phyloP scores from a whole-genome alignment of 768 basidiomycete genomes.

The Hortiboletus flavorubellus region DNA sequence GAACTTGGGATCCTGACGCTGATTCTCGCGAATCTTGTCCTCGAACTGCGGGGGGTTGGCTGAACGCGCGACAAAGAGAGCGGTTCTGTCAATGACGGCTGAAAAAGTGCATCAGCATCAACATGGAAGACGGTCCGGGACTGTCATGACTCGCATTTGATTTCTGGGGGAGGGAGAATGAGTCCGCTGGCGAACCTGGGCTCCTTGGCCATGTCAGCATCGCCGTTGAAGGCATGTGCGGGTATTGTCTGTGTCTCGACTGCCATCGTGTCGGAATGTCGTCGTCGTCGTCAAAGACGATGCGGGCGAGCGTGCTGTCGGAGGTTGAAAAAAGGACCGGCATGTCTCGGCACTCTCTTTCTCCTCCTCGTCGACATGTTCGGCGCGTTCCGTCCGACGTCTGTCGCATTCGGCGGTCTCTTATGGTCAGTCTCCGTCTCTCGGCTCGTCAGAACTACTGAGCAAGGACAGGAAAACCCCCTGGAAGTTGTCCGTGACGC shows the following conservation, averaged over 20 bases:
- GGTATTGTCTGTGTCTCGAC: conserved; percentile 41
- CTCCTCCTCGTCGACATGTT: conserved; percentile 53
- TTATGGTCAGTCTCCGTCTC: conserved; percentile 58
- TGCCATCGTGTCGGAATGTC: conserved; percentile 39
- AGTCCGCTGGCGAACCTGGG: conserved; percentile 75
- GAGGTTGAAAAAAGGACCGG: conserved; percentile 27
- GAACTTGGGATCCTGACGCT: conserved; percentile 96
- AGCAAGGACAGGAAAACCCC: conserved; percentile 75
- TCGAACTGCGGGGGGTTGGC: conserved; percentile 91
- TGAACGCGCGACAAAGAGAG: conserved; percentile 87
- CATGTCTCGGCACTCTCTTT: conserved; percentile 19
- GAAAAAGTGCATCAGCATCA: conserved; percentile 10
- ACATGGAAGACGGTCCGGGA: neutral
- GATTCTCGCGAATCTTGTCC: conserved; percentile 95
- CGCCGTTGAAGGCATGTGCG: conserved; percentile 35
- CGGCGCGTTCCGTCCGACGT: conserved; percentile 76
- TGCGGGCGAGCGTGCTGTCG: conserved; percentile 9
- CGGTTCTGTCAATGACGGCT: conserved; percentile 97
- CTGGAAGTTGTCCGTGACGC: conserved; percentile 86
- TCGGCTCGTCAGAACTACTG: neutral
- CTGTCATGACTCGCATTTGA: conserved; percentile 61
- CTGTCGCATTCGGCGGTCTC: conserved; percentile 68
- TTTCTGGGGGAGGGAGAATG: conserved; percentile 94
- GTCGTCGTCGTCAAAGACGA: conserved; percentile 22
- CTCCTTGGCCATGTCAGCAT: conserved; percentile 40